Conservation (phyloP, 169 alveolate genomes). For the Theileria parva region DNA sequence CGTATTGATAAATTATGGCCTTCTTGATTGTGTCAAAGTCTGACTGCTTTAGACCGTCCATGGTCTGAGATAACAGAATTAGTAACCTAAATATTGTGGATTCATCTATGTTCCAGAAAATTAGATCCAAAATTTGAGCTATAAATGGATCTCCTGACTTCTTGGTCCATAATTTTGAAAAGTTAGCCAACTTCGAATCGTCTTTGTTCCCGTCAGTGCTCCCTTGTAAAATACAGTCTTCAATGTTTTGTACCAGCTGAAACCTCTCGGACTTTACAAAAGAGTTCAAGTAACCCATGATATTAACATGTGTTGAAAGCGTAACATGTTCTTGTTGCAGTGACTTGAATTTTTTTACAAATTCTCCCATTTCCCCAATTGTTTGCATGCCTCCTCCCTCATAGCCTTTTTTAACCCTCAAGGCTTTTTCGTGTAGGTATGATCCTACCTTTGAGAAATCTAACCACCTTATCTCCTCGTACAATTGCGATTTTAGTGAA, state of each 20-base stretch:
- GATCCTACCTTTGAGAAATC: slow-evolving; percentile 80
- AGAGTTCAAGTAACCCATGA: slow-evolving; percentile 80
- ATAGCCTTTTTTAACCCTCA: slow-evolving; percentile 82
- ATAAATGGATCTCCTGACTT: slow-evolving; percentile 50
- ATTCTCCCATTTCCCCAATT: slow-evolving; percentile 82
- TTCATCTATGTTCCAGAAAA: slow-evolving; percentile 60
- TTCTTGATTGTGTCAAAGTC: slow-evolving; percentile 66
- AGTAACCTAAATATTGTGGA: slow-evolving; percentile 62
- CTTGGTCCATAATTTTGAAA: slow-evolving; percentile 50
- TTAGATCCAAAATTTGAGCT: slow-evolving; percentile 57
- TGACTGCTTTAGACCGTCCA: slow-evolving; percentile 60
- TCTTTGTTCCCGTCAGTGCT: slow-evolving; percentile 38
- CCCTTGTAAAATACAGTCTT: slow-evolving; percentile 77
- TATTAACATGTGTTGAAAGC: slow-evolving; percentile 84
- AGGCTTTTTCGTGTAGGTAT: slow-evolving; percentile 82
- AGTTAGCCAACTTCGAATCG: slow-evolving; percentile 36
- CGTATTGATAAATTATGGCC: slow-evolving; percentile 73
- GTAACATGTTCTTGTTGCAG: slow-evolving; percentile 86
- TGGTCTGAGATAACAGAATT: slow-evolving; percentile 59
- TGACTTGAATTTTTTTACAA: slow-evolving; percentile 80
- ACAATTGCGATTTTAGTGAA: slow-evolving; percentile 65
- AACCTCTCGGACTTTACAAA: slow-evolving; percentile 70
- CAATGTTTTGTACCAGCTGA: slow-evolving; percentile 76
- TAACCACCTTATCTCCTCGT: slow-evolving; percentile 74
- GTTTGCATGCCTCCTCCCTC: slow-evolving; percentile 82